Evolutionary conservation across 2,329 filamentous ascomycete genomes (phyloP).

Genomic region (Talaromyces marneffei): DNA sequence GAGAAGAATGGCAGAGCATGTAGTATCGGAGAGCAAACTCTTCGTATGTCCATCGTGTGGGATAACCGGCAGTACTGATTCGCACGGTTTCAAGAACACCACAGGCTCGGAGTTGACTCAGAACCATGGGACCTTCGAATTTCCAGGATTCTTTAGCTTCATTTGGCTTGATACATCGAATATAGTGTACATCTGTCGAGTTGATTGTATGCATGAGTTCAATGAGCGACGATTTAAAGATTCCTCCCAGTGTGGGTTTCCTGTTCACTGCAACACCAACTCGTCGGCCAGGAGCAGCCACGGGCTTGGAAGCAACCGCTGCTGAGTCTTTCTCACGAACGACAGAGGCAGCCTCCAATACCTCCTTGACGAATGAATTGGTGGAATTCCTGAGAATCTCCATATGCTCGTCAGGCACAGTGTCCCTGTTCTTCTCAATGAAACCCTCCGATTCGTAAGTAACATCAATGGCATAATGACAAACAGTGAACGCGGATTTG

Average conservation of each 20-base stretch:
- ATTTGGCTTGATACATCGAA: conserved; percentile 98
- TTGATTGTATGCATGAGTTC: conserved; percentile 98
- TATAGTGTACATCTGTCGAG: conserved; percentile 97
- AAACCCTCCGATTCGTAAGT: conserved; percentile 99
- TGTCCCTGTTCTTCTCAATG: conserved; percentile 99
- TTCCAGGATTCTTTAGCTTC: conserved; percentile 96
- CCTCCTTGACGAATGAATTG: conserved; percentile 77
- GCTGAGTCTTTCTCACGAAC: conserved; percentile 82
- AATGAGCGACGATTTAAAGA: conserved; percentile 97
- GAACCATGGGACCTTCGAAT: conserved; percentile 97
- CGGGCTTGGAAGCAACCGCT: conserved; percentile 65
- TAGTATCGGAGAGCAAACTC: conserved; percentile 97
- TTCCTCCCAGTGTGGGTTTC: conserved; percentile 94
- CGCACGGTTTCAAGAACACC: conserved; percentile 97
- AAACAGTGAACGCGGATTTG: conserved; percentile 95
- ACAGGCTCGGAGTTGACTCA: conserved; percentile 93
- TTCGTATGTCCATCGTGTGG: conserved; percentile 97
- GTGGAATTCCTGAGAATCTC: conserved; percentile 78
- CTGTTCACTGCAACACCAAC: conserved; percentile 88
- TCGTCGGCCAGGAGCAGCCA: conserved; percentile 66
- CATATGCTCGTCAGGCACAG: conserved; percentile 96
- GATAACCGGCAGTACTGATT: conserved; percentile 95
- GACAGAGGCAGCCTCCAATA: conserved; percentile 76
- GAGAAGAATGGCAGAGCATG: conserved; percentile 83
- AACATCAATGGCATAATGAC: conserved; percentile 95